phyloP scores from a whole-genome alignment of 2,329 filamentous ascomycete species.

The Fusarium musae region DNA sequence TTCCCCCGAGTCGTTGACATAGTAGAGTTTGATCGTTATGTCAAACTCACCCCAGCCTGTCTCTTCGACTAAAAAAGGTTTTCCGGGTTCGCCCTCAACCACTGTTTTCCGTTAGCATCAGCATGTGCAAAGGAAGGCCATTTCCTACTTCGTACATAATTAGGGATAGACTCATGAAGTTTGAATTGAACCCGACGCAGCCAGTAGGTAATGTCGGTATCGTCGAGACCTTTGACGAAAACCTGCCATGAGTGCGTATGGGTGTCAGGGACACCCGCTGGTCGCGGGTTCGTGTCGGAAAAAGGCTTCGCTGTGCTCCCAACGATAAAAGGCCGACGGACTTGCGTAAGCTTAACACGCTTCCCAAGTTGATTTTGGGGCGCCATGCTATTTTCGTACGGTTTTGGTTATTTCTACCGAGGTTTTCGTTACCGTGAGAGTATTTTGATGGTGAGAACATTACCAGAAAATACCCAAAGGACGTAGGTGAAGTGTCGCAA shows the following conservation, averaged over 20 bases:
- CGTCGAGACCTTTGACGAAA: slow-evolving; percentile 90
- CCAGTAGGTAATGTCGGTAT: slow-evolving; percentile 94
- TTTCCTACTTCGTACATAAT: slow-evolving; percentile 79
- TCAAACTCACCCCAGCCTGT: slow-evolving; percentile 99
- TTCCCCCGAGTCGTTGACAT: slow-evolving; percentile 85
- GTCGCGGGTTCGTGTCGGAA: slow-evolving; percentile 82
- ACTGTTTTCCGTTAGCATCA: slow-evolving; percentile 53
- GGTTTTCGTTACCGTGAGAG: neutral
- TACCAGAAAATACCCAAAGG: neutral
- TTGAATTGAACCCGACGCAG: slow-evolving; percentile 98
- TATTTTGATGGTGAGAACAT: neutral
- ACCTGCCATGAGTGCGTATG: slow-evolving; percentile 98
- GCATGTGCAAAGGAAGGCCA: neutral
- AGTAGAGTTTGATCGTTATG: slow-evolving; percentile 95
- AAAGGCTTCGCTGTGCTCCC: slow-evolving; percentile 84
- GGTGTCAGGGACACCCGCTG: slow-evolving; percentile 80
- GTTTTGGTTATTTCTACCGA: neutral
- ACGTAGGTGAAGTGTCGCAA: neutral
- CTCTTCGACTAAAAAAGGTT: slow-evolving; percentile 84
- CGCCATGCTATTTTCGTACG: slow-evolving; percentile 58
- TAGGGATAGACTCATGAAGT: slow-evolving; percentile 95
- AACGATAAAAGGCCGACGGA: slow-evolving; percentile 75
- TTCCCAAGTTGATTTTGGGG: slow-evolving; percentile 68
- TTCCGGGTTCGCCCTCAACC: slow-evolving; percentile 75
- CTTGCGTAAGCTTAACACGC: slow-evolving; percentile 73